A percentile compares a stretch with the other conserved stretches of the same genome.
Conservation (phyloP, 23 red algal species). For the Gracilaria caudata region DNA sequence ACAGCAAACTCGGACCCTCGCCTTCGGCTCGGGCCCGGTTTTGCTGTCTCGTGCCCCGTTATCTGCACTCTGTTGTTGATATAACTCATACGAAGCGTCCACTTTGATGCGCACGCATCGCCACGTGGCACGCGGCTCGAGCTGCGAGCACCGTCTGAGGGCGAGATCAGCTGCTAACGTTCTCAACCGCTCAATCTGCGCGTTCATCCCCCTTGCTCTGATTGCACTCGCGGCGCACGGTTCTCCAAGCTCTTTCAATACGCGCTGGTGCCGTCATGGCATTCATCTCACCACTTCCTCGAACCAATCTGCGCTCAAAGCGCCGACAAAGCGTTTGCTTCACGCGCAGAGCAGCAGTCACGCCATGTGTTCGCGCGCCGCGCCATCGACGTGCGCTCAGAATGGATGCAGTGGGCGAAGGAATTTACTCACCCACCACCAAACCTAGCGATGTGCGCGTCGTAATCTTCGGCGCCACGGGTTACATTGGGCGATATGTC, state of each 20-base stretch:
- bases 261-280: background rate
- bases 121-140: background rate
- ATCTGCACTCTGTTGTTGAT: too few species aligned
- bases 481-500: conserved; percentile 80
- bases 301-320: background rate
- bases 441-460: conserved; percentile 32
- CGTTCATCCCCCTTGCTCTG: too few species aligned
- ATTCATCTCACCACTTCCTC: background rate
- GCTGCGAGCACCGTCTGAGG: background rate
- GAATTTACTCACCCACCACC: conserved; percentile 61
- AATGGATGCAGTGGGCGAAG: conserved; percentile 56
- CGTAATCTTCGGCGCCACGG: conserved; percentile 78
- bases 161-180: background rate
- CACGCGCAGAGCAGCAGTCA: background rate
- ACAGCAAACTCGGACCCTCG: too few species aligned
- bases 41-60: too few species aligned
- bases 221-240: too few species aligned
- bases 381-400: background rate
- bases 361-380: background rate
- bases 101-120: background rate
- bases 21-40: too few species aligned
- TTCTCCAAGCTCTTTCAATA: background rate
- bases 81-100: background rate
- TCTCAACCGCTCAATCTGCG: background rate
- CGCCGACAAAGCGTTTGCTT: background rate